Conservation (phyloP, 2,329 filamentous ascomycete species). For the Arthrinium puccinioides region DNA sequence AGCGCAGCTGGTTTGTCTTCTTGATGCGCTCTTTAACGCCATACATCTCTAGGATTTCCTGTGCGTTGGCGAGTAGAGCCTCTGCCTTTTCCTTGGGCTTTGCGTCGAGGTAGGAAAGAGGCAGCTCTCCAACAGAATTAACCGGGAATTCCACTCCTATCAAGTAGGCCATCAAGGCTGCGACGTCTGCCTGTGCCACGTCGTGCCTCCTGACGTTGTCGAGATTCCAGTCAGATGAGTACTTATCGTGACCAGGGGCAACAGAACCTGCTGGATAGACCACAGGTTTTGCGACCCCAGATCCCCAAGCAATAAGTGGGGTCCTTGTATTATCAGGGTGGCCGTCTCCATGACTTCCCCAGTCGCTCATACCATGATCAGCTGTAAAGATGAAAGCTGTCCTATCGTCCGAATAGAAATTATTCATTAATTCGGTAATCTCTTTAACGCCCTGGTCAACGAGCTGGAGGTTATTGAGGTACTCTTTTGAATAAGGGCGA, state of each 20-base stretch:
- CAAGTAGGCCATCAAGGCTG: conserved; percentile 91
- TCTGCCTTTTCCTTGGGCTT: conserved; percentile 70
- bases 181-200: conserved; percentile 88
- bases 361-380: conserved; percentile 98
- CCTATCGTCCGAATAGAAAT: conserved; percentile 77
- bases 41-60: conserved; percentile 91
- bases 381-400: conserved; percentile 96
- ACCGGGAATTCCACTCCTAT: conserved; percentile 84
- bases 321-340: conserved; percentile 96
- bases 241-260: conserved; percentile 81
- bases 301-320: conserved; percentile 87
- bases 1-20: conserved; percentile 65
- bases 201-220: conserved; percentile 79
- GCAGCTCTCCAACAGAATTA: conserved; percentile 92
- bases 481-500: conserved; percentile 91
- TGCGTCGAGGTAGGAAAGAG: conserved; percentile 72
- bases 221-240: conserved; percentile 83
- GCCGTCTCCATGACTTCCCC: conserved; percentile 97
- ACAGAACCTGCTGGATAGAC: conserved; percentile 41
- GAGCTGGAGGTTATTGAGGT: conserved; percentile 87
- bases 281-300: conserved; percentile 74
- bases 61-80: conserved; percentile 76
- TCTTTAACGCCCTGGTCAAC: conserved; percentile 87
- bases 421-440: conserved; percentile 71
- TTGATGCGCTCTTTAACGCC: conserved; percentile 87